These are phyloP conservation scores for Salvia hispanica DNA, from an alignment of 257 asterid species.

Conservation along the genomic window DNA sequence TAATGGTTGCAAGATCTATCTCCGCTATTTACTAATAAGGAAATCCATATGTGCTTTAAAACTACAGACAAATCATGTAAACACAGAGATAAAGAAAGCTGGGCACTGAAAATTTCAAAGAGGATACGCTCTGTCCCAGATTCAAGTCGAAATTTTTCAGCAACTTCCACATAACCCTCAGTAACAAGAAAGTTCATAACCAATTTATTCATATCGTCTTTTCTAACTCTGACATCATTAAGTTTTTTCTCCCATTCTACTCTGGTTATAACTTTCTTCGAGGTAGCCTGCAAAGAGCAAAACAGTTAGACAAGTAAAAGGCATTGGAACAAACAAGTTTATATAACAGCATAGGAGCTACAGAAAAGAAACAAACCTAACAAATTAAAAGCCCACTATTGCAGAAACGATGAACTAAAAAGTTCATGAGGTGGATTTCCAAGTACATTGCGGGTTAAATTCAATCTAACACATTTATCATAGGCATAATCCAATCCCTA, in stretches of 20 bases:
- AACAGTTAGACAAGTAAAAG: background rate
- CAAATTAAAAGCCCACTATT: background rate
- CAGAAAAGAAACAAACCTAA: background rate
- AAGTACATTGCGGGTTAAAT: background rate
- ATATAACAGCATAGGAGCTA: no score
- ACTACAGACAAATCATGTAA: background rate
- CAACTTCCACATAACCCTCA: constrained; percentile 84
- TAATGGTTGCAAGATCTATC: constrained; percentile 81
- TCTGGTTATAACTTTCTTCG: constrained; percentile 65
- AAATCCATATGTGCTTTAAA: constrained; percentile 16
- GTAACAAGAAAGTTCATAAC: constrained; percentile 87
- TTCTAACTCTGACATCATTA: constrained; percentile 54
- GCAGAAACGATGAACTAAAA: background rate
- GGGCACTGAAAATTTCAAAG: background rate
- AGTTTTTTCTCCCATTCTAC: constrained; percentile 84
- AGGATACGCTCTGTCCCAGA: constrained; percentile 92
- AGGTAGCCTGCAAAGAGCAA: constrained; percentile 52
- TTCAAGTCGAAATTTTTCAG: constrained; percentile 71
- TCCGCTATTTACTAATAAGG: constrained; percentile 75
- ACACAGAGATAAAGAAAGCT: background rate
- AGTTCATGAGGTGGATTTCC: background rate
- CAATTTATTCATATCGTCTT: constrained; percentile 77
- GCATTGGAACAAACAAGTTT: constrained; percentile 7
- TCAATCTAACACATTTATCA: background rate
- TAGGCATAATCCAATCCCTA: background rate